Base-by-base conservation (phyloP, 129 eudicot species). In the Centaurea solstitialis region DNA sequence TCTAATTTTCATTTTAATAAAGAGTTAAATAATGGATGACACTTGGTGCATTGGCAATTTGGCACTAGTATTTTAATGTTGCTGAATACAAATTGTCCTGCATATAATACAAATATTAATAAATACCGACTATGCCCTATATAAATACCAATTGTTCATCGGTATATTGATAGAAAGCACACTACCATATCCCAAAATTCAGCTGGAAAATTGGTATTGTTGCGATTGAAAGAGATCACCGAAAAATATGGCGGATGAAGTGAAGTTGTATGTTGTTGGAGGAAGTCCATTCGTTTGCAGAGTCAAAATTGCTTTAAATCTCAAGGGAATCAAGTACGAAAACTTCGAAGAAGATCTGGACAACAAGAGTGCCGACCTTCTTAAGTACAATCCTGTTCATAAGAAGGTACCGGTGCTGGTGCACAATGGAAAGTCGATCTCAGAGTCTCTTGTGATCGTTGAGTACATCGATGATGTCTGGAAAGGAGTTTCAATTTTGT, bases 401-500 rank as follows among this genome's bases (percentile, higher is more conserved):
- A 77, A 86, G 72, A 72, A 75, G 67, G 80, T 85, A 0, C 88
- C 82, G 7, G 75, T 85, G 45, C 59, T 85, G 43, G 33, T 85
- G 0, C 79, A 72, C 24, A 68, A 81, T 8, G 80, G 83, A 13
- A 77, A 80, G 2, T 76, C 86, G 15, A 50, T 81, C 24, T 15
- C 65, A 10, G 88, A 85, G 11, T 85, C 88, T 1, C 62, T 33
- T 15, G 72, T 76, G 40, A 81, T 84, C 72, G 39, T 84, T 11
- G 87, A 84, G 50, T 84, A 84, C 76, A 73, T 83, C 10, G 83
- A 83, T 35, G 76, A 83, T 23, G 72, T 28, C 8, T 83, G 82
- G 79, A 33, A 78, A 73, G 80, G 76, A 0, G 47, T 57, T 73
- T 61, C 87, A 9, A 78, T 83, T 73, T 50, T 83, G 70, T 83